Conservation (phyloP, 2,329 filamentous ascomycete genomes). For the Colletotrichum scovillei region DNA sequence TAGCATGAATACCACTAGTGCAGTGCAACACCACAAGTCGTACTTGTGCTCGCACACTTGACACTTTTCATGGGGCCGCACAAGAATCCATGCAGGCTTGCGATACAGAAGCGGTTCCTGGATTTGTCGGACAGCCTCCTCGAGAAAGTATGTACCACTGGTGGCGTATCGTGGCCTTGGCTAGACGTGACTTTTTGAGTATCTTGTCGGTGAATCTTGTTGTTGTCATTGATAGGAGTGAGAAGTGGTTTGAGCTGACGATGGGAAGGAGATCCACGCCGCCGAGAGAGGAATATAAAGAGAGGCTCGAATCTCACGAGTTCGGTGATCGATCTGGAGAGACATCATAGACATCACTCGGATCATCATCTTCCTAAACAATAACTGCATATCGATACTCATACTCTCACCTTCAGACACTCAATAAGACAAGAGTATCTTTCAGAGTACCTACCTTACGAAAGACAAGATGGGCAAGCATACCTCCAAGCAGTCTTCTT, state of each 20-base stretch:
- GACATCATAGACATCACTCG: background rate
- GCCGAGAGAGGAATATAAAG: background rate
- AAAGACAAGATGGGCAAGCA: constrained; percentile 8
- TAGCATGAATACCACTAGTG: background rate
- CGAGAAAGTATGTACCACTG: constrained; percentile 17
- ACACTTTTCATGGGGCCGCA: background rate
- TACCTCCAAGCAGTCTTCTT: constrained; percentile 9
- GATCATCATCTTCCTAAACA: background rate
- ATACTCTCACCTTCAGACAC: background rate
- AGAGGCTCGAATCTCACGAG: background rate
- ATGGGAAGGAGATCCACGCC: background rate
- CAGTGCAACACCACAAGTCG: background rate
- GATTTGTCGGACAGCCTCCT: background rate
- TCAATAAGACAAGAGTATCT: rapidly evolving
- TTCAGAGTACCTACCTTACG: background rate
- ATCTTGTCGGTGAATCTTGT: background rate
- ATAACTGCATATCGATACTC: background rate
- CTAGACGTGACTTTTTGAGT: background rate
- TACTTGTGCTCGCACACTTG: background rate
- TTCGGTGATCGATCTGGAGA: background rate
- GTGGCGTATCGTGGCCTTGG: background rate
- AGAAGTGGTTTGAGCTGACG: background rate
- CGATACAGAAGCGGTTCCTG: background rate
- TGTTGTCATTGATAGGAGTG: background rate
- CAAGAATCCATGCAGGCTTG: constrained; percentile 3